These are phyloP conservation scores for Aspergillus ruber DNA, from an alignment of 2,329 filamentous ascomycete species.

Conservation along the genomic window DNA sequence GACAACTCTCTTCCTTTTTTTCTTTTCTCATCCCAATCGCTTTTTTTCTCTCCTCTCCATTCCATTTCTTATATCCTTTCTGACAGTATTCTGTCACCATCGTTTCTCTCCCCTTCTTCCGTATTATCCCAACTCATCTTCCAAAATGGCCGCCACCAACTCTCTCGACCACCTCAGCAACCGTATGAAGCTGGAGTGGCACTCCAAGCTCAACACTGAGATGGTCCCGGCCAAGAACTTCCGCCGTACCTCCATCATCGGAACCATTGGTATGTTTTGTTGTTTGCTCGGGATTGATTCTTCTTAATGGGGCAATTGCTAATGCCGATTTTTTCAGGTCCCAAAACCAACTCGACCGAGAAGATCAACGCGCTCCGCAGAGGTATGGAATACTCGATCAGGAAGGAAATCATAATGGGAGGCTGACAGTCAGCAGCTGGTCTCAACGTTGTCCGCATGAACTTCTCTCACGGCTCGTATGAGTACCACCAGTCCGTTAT, in stretches of 20 bases:
- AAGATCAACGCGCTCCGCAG: conserved; percentile 91
- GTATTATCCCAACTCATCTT: neutral
- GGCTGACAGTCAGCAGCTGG: conserved; percentile 50
- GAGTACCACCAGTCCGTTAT: conserved; percentile 98
- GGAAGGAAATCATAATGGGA: neutral
- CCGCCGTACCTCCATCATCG: conserved; percentile 95
- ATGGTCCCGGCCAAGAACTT: conserved; percentile 82
- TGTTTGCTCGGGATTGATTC: conserved; percentile 1
- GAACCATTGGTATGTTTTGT: conserved; percentile 71
- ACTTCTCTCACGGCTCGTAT: conserved; percentile 93
- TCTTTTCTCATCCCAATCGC: conserved; percentile 1
- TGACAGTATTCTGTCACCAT: conserved; percentile 2
- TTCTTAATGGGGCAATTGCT: neutral
- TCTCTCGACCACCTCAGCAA: conserved; percentile 81
- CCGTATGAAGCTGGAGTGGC: conserved; percentile 65
- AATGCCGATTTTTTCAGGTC: conserved; percentile 46
- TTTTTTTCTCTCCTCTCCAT: conserved; percentile 8
- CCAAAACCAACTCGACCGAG: conserved; percentile 97
- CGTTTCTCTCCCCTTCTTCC: conserved; percentile 3
- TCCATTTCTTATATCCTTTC: conserved; percentile 3
- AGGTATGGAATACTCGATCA: conserved; percentile 31
- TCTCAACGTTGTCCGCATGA: conserved; percentile 99
- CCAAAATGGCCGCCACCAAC: conserved; percentile 62
- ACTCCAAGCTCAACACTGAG: conserved; percentile 78
- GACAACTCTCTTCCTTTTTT: conserved; percentile 16